phyloP scores from a whole-genome alignment of 768 basidiomycete genomes.

The Holtermanniella nyarrowii region DNA sequence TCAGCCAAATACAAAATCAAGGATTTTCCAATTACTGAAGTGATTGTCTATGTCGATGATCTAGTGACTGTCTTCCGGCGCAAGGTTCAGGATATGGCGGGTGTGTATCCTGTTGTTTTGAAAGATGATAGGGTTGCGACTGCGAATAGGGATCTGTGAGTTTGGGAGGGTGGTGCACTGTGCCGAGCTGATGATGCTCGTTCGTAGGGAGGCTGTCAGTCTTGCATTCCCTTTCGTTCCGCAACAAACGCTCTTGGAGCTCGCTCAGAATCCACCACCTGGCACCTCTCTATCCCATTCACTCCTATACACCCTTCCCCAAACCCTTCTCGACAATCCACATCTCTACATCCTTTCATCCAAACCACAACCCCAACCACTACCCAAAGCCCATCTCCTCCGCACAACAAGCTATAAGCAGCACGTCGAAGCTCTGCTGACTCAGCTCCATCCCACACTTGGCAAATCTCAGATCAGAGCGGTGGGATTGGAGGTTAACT shows the following conservation, averaged over 20 bases:
- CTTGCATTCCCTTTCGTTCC: neutral
- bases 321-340: neutral
- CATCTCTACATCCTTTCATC: neutral
- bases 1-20: neutral
- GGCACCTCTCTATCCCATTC: neutral
- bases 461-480: neutral
- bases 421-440: neutral
- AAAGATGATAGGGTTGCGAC: neutral
- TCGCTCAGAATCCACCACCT: neutral
- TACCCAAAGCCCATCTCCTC: neutral
- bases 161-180: neutral
- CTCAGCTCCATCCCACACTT: neutral
- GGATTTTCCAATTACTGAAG: neutral
- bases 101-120: neutral
- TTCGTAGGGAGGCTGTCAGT: neutral
- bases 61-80: neutral
- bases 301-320: neutral
- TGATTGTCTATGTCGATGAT: neutral
- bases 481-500: neutral
- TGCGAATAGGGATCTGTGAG: neutral
- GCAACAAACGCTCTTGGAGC: neutral
- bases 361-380: neutral
- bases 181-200: neutral
- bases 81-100: neutral
- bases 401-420: neutral